Percentiles rank a stretch among this genome's conserved stretches.
Conservation (phyloP, 106 monocot genomes). For the Gastrodia elata region DNA sequence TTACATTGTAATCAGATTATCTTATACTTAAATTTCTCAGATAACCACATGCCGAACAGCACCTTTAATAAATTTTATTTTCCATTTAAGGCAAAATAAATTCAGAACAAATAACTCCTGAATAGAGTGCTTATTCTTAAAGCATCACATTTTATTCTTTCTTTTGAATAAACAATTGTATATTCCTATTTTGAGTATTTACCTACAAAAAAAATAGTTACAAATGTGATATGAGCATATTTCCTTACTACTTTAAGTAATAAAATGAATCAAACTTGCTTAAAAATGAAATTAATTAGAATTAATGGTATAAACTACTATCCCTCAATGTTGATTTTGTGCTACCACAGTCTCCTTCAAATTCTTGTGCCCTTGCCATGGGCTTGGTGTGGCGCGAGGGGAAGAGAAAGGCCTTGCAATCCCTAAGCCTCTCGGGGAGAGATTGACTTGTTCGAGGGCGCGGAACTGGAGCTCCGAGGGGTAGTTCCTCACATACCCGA, state of each 20-base stretch:
- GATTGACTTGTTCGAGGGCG: conserved; percentile 51
- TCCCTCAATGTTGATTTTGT: not conserved
- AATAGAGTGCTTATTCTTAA: no score
- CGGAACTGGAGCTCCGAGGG: conserved; percentile 65
- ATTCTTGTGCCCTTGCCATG: not conserved
- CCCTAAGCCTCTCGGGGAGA: conserved; percentile 39
- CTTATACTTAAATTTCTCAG: no score
- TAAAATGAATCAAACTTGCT: conserved; percentile 3
- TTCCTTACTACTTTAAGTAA: not conserved
- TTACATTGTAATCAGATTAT: no score
- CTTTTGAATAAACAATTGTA: not conserved
- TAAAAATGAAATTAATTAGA: not conserved
- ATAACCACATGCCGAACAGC: no score
- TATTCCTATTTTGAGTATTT: not conserved
- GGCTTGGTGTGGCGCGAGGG: not conserved
- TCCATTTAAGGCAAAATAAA: no score
- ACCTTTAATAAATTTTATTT: no score
- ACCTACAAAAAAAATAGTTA: conserved; percentile 1
- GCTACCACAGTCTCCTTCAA: not conserved
- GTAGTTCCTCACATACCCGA: conserved; percentile 75
- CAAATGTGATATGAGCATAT: not conserved
- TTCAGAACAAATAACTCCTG: no score
- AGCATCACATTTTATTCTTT: no score
- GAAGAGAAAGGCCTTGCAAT: conserved; percentile 4
- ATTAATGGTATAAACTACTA: not conserved